Percentiles rank a stretch among this genome's conserved stretches.
phyloP scores from a whole-genome alignment of 179 eudicot species.

The Gypsophila paniculata region DNA sequence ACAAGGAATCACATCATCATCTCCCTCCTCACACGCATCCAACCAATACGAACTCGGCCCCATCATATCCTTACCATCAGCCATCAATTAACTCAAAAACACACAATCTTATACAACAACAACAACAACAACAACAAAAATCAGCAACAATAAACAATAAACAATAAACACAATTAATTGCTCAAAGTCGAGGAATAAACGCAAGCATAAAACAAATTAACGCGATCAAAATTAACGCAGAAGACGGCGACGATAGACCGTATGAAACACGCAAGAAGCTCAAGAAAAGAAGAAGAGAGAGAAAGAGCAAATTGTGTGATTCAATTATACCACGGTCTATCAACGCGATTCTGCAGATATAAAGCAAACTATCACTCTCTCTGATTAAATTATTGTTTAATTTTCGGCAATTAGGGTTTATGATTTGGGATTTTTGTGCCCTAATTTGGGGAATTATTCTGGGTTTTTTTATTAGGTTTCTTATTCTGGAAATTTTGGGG shows the following conservation, averaged over 20 bases:
- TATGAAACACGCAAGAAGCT: slow-evolving; percentile 70
- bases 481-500: slow-evolving; percentile 13
- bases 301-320: slow-evolving; percentile 46
- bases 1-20: slow-evolving; percentile 42
- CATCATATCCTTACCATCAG: slow-evolving; percentile 20
- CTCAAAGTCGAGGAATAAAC: background rate
- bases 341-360: slow-evolving; percentile 70
- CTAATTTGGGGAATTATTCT: slow-evolving; percentile 9
- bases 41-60: slow-evolving; percentile 60
- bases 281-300: background rate
- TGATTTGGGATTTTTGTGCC: background rate
- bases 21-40: slow-evolving; percentile 90
- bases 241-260: slow-evolving; percentile 83
- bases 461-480: background rate
- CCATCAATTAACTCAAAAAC: slow-evolving; percentile 19
- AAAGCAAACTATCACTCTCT: background rate
- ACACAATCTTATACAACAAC: slow-evolving; percentile 13
- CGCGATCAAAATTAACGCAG: slow-evolving; percentile 24
- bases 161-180: background rate
- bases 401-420: background rate
- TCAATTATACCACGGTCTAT: slow-evolving; percentile 79
- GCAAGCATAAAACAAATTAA: slow-evolving; percentile 34
- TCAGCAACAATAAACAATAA: slow-evolving; percentile 11
- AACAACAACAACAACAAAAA: background rate
- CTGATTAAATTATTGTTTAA: background rate